These are phyloP conservation scores for Saccharomycopsis synnaedendra DNA, from an alignment of 805 yeast genomes.

Conservation along the genomic window DNA sequence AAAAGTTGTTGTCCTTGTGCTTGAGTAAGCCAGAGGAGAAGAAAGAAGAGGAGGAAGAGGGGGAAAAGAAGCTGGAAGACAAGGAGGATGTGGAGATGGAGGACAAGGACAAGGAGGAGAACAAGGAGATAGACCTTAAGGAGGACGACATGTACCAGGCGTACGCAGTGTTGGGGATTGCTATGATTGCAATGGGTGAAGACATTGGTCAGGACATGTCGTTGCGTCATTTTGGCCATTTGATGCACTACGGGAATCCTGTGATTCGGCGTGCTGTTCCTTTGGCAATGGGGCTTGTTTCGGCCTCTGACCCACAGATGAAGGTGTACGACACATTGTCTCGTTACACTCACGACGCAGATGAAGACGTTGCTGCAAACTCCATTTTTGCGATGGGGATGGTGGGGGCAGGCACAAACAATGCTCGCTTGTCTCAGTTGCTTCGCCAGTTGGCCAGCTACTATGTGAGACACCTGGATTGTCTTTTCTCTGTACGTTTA, in stretches of 20 bases:
- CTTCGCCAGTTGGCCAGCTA: conserved; percentile 91
- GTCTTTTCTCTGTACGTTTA: conserved; percentile 83
- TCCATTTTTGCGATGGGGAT: conserved; percentile 96
- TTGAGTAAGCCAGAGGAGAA: conserved; percentile 25
- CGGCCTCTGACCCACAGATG: conserved; percentile 92
- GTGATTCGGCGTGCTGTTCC: conserved; percentile 91
- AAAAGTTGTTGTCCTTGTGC: conserved; percentile 57
- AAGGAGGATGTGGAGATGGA: conserved; percentile 21
- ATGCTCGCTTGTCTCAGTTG: conserved; percentile 93
- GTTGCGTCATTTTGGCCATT: conserved; percentile 89
- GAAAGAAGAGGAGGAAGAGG: conserved; percentile 28
- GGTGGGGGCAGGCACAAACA: conserved; percentile 97
- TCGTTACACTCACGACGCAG: conserved; percentile 92
- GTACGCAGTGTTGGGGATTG: conserved; percentile 89
- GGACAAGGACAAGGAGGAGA: conserved; percentile 26
- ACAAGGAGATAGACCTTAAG: conserved; percentile 19
- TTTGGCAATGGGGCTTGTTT: conserved; percentile 92
- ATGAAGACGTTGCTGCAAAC: conserved; percentile 85
- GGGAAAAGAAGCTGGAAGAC: conserved; percentile 18
- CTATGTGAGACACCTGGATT: conserved; percentile 82
- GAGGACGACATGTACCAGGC: conserved; percentile 61
- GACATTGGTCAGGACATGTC: conserved; percentile 97
- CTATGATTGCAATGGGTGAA: conserved; percentile 93
- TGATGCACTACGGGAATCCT: conserved; percentile 95
- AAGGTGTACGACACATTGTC: conserved; percentile 94